Conservation (phyloP, 768 basidiomycete genomes). For the Tremella mesenterica region DNA sequence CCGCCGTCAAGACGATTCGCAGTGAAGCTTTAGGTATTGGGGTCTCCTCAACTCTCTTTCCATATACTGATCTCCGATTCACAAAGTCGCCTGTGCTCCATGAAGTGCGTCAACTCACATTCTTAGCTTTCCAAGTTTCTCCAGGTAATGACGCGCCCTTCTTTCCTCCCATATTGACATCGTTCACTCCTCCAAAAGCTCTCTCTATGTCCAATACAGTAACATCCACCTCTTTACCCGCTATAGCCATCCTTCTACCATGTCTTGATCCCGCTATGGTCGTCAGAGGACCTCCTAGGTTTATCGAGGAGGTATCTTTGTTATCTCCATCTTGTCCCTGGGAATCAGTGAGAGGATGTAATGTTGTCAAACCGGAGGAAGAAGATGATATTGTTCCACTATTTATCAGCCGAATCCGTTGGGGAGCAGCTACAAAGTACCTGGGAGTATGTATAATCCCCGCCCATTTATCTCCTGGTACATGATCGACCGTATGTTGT, state of each 20-base stretch:
- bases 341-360: conserved; percentile 2
- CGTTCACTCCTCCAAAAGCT: conserved; percentile 17
- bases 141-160: conserved; percentile 37
- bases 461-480: conserved; percentile 30
- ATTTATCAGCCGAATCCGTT: background rate
- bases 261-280: conserved; percentile 6
- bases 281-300: background rate
- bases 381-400: conserved; percentile 26
- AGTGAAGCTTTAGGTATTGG: too few species aligned
- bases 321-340: too few species aligned
- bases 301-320: background rate
- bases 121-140: conserved; percentile 43
- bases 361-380: conserved; percentile 18
- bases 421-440: conserved; percentile 12
- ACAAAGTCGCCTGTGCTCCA: too few species aligned
- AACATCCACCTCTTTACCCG: conserved; percentile 42
- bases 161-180: conserved; percentile 16
- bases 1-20: too few species aligned
- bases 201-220: conserved; percentile 39
- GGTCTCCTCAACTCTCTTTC: too few species aligned
- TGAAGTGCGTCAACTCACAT: conserved; percentile 24
- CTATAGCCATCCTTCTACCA: conserved; percentile 25
- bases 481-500: conserved; percentile 23
- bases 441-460: conserved; percentile 21
- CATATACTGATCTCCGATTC: too few species aligned